These are phyloP conservation scores for Suhomyces bolitotheri DNA, from an alignment of 1,139 yeast species.

Conservation along the genomic window DNA sequence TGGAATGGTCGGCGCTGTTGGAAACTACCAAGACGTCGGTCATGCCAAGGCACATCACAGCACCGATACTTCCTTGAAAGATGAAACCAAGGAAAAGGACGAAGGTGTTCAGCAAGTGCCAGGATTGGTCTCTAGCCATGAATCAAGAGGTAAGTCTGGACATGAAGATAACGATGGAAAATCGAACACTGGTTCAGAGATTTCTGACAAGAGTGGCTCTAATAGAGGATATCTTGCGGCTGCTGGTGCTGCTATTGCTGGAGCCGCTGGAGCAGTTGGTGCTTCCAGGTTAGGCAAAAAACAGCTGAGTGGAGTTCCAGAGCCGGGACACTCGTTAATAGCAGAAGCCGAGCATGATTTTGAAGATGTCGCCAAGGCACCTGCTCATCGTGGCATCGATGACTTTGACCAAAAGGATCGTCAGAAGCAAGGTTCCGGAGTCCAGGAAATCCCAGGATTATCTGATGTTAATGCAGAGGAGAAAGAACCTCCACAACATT, in stretches of 20 bases:
- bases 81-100: conserved; percentile 6
- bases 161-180: background rate
- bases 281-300: conserved; percentile 1
- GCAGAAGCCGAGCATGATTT: conserved; percentile 23
- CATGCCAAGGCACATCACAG: conserved; percentile 22
- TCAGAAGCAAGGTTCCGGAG: conserved; percentile 12
- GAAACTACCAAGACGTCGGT: conserved; percentile 23
- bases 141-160: background rate
- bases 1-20: conserved; percentile 25
- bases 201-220: conserved; percentile 2
- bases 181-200: background rate
- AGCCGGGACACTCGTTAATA: conserved; percentile 23
- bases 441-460: conserved; percentile 14
- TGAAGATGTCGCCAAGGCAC: conserved; percentile 24
- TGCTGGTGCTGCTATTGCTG: conserved; percentile 16
- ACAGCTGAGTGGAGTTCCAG: conserved; percentile 6
- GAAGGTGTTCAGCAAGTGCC: conserved; percentile 16
- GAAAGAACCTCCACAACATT: conserved; percentile 8
- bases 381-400: conserved; percentile 19
- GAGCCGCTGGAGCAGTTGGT: conserved; percentile 14
- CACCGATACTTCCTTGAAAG: conserved; percentile 7
- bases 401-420: conserved; percentile 3
- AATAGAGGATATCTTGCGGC: conserved; percentile 8
- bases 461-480: conserved; percentile 7
- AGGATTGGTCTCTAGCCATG: conserved; percentile 6